Percentiles rank a stretch among this genome's conserved stretches.
Evolutionary conservation across 2,329 filamentous ascomycete genomes (phyloP).

Genomic region (Shiraia bambusicola): DNA sequence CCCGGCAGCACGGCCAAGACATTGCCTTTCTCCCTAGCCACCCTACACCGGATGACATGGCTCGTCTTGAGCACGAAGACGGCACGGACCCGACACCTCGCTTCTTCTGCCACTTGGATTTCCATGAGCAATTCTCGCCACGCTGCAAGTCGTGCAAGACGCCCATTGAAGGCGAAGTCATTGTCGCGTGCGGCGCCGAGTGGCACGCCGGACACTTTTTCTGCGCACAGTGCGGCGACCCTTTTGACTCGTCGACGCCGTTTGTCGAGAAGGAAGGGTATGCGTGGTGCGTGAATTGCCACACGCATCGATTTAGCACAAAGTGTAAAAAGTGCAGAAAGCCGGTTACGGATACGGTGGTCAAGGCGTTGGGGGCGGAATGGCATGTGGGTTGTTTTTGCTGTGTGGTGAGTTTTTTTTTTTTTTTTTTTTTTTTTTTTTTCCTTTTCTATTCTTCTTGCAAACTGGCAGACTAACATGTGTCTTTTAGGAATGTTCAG

Average conservation of each 20-base stretch:
- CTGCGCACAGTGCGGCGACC: conserved; percentile 95
- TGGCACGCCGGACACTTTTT: conserved; percentile 99
- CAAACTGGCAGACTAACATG: too few relatives aligned
- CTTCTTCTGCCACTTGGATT: conserved; percentile 98
- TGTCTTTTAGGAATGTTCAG: conserved; percentile 56
- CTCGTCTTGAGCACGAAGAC: conserved; percentile 58
- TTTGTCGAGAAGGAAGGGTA: conserved; percentile 98
- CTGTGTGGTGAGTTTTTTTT: conserved; percentile 59
- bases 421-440: not conserved
- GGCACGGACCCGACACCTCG: conserved; percentile 66
- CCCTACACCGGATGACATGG: conserved; percentile 61
- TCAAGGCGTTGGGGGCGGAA: conserved; percentile 84
- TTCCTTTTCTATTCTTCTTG: too few relatives aligned
- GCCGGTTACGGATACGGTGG: conserved; percentile 85
- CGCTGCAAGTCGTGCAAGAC: conserved; percentile 95
- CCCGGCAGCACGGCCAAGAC: conserved; percentile 56
- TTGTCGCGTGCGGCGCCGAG: conserved; percentile 89
- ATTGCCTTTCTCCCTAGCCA: conserved; percentile 47
- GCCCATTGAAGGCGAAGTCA: conserved; percentile 91
- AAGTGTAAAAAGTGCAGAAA: conserved; percentile 84
- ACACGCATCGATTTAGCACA: conserved; percentile 85
- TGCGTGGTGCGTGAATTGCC: conserved; percentile 92
- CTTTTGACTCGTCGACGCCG: conserved; percentile 64
- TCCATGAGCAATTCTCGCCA: conserved; percentile 90
- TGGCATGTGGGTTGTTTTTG: conserved; percentile 94